These are phyloP conservation scores for Coniochaeta sp. DNA, from an alignment of 2,329 filamentous ascomycete species.

Conservation along the genomic window DNA sequence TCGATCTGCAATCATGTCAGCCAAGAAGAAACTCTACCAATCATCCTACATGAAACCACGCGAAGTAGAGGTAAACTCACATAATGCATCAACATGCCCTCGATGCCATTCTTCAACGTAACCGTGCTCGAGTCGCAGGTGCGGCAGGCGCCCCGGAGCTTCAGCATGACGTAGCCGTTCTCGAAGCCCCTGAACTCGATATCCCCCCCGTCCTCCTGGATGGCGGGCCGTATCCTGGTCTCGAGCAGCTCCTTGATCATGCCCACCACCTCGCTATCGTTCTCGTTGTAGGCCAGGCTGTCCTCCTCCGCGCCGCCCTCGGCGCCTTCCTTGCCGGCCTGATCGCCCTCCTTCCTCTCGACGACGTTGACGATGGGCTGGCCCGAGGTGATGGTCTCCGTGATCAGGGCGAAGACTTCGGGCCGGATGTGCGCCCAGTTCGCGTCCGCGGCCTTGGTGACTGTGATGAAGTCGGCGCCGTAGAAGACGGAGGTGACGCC, in stretches of 20 bases:
- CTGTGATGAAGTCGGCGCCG: conserved; percentile 90
- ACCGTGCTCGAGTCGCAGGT: conserved; percentile 97
- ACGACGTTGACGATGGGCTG: conserved; percentile 70
- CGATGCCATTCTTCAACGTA: conserved; percentile 94
- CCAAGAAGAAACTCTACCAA: background rate
- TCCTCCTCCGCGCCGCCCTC: conserved; percentile 52
- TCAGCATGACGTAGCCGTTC: conserved; percentile 75
- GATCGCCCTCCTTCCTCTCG: conserved; percentile 50
- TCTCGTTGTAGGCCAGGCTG: conserved; percentile 74
- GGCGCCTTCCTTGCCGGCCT: conserved; percentile 27
- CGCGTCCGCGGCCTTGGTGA: conserved; percentile 80
- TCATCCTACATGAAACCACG: background rate
- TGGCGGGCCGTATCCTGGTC: conserved; percentile 87
- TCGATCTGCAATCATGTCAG: conserved; percentile 63
- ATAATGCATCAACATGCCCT: conserved; percentile 97
- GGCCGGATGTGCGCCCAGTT: conserved; percentile 95
- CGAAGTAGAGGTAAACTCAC: conserved; percentile 41
- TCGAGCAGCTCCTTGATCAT: conserved; percentile 99
- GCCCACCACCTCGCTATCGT: conserved; percentile 87
- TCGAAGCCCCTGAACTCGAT: conserved; percentile 93
- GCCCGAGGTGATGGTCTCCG: conserved; percentile 79
- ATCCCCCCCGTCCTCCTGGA: conserved; percentile 95
- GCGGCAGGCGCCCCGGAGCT: conserved; percentile 84
- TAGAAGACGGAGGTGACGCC: conserved; percentile 95
- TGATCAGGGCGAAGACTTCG: conserved; percentile 92